These are phyloP conservation scores for Mortierella sp. DNA, from an alignment of 371 early-diverging fungal species.

Conservation along the genomic window DNA sequence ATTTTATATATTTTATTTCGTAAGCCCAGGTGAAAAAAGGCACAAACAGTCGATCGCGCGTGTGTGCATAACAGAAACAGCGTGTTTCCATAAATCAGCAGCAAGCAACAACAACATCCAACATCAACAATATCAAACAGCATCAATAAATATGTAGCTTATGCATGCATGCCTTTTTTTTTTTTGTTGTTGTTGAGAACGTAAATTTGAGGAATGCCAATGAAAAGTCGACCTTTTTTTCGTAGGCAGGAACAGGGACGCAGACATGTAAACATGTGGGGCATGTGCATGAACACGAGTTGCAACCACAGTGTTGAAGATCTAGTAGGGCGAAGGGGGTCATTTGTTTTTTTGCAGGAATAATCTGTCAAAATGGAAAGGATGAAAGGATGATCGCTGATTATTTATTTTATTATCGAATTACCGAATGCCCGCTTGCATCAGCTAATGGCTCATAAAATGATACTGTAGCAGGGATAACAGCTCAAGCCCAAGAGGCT, in stretches of 20 bases:
- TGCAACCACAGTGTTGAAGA: neutral
- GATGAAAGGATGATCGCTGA: no score
- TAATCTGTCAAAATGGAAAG: no score
- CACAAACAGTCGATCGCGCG: no score
- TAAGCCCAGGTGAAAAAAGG: neutral
- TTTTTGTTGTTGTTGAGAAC: neutral
- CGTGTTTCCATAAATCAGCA: neutral
- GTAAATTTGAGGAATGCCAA: neutral
- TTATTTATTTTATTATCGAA: neutral
- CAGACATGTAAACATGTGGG: neutral
- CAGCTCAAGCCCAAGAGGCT: no score
- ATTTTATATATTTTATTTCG: neutral
- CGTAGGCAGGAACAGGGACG: neutral
- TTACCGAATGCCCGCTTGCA: no score
- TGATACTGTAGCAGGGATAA: no score
- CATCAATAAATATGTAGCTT: no score
- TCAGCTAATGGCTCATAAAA: no score
- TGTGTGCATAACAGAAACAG: neutral
- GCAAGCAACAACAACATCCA: neutral
- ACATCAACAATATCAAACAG: neutral
- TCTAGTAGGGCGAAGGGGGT: no score
- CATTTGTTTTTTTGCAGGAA: no score
- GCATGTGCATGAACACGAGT: slow-evolving; percentile 6
- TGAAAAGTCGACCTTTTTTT: neutral
- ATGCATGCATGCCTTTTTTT: no score